Base-by-base conservation (phyloP, 768 basidiomycete species). In the Pulveroboletus sp. region DNA sequence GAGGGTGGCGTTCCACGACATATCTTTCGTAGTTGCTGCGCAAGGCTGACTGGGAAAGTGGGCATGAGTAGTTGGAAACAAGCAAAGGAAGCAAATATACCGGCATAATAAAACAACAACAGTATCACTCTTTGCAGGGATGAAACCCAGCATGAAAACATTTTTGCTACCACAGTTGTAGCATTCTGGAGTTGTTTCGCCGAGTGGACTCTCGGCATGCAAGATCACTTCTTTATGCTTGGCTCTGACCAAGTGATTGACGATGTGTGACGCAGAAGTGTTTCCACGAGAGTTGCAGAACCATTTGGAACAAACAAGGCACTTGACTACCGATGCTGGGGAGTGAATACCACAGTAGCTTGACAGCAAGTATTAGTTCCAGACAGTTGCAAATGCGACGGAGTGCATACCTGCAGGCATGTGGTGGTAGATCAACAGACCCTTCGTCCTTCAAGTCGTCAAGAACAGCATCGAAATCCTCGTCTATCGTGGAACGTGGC, bases 131-230 rank as follows among this genome's bases (percentile, higher is more conserved):
- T 99, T 99, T 17, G 96, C 96, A 3, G 96, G 96, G 61, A 99
- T 99, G 63, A 99, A 99, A 4, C 96, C 96, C 15, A 99, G 81
- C 89, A 97, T 93, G 65, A 99, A 99, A 11, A 98, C 96, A 63
- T 99, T 99, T 73, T 96, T 97, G 75, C 90, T 94, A 14, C 96
- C 96, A 64, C 96, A 99, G 63, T 93, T 94, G 76, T 99, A 99
- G 68, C 96, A 99, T 72, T 99, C 96, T 0, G 96, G 96, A 0
- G 91, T 89, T 1, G 96, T 98, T 71, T 98, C 96, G 2, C 96
- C 96, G 3, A 99, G 76, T 2, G 95, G 92, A 51, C 89, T 88
- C 61, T 98, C 95, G 44, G 89, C 87, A 63, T 99, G 96, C 28
- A 99, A 73, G 53, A 95, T 90, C 54, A 99, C 95, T 65, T 99